Evolutionary conservation across 2,329 filamentous ascomycete genomes (phyloP).

Genomic region (Stachybotrys elegans): DNA sequence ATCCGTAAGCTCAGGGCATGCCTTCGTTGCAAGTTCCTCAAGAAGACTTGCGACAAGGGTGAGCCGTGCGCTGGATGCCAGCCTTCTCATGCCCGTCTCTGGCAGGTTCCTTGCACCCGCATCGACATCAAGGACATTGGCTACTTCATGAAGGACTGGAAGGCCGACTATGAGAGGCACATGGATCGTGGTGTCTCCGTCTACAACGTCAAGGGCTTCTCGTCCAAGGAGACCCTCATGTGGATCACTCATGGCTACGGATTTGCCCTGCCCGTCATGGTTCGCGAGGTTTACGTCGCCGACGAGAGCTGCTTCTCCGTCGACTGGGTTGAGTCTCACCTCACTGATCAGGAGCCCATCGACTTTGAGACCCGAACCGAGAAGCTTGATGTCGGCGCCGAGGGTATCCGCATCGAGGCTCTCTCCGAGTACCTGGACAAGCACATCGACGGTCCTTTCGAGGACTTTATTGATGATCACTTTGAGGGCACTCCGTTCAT

Average conservation of each 20-base stretch:
- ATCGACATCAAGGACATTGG: conserved; percentile 98
- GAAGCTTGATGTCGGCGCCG: conserved; percentile 81
- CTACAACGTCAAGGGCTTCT: conserved; percentile 87
- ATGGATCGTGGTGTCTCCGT: conserved; percentile 82
- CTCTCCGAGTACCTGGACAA: conserved; percentile 91
- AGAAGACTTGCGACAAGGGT: conserved; percentile 98
- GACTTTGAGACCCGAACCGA: conserved; percentile 85
- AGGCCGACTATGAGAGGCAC: conserved; percentile 91
- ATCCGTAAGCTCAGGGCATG: conserved; percentile 93
- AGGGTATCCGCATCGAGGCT: conserved; percentile 75
- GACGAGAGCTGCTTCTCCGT: conserved; percentile 91
- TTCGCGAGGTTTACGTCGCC: conserved; percentile 86
- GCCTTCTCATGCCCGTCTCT: conserved; percentile 89
- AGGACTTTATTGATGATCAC: conserved; percentile 91
- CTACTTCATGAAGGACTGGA: conserved; percentile 99
- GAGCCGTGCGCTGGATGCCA: conserved; percentile 94
- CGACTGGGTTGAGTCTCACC: conserved; percentile 84
- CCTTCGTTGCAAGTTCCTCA: conserved; percentile 94
- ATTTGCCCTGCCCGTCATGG: conserved; percentile 86
- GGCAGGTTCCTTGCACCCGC: conserved; percentile 96
- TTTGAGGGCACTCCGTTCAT: conserved; percentile 94
- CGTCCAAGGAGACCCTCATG: conserved; percentile 62
- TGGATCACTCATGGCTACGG: conserved; percentile 97
- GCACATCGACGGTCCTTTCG: conserved; percentile 87
- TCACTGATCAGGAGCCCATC: conserved; percentile 63